Evolutionary conservation across 2,329 filamentous ascomycete genomes (phyloP).

Genomic region (Elsinoe ampelina): DNA sequence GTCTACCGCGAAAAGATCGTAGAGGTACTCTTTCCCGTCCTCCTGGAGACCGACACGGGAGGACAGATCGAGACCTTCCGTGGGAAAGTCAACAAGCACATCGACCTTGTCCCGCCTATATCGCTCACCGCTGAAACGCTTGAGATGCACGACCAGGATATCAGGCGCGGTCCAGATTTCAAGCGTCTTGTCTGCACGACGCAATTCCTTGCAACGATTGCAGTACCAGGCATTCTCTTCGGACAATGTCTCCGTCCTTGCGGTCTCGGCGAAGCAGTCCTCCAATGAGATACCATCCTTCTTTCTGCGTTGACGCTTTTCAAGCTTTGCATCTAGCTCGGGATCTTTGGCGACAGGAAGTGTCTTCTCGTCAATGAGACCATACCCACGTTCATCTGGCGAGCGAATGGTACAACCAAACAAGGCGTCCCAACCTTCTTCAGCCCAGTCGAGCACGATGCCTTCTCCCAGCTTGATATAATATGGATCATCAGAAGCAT

Average conservation of each 20-base stretch:
- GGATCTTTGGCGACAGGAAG: slow-evolving; percentile 45
- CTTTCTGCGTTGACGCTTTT: slow-evolving; percentile 54
- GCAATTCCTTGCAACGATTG: slow-evolving; percentile 86
- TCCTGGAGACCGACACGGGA: slow-evolving; percentile 70
- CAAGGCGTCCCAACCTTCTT: slow-evolving; percentile 58
- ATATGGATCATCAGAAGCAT: slow-evolving; percentile 22
- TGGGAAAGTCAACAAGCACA: slow-evolving; percentile 80
- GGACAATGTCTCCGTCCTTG: slow-evolving; percentile 84
- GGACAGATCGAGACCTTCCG: slow-evolving; percentile 75
- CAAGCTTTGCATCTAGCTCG: slow-evolving; percentile 55
- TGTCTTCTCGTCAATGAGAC: slow-evolving; percentile 49
- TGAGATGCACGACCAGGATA: slow-evolving; percentile 88
- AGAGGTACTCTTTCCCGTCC: slow-evolving; percentile 71
- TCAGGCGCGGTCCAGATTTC: slow-evolving; percentile 96
- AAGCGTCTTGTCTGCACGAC: slow-evolving; percentile 88
- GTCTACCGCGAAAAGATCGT: slow-evolving; percentile 91
- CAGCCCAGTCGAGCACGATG: slow-evolving; percentile 77
- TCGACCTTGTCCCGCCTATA: slow-evolving; percentile 85
- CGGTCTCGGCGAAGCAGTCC: slow-evolving; percentile 89
- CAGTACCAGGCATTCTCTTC: slow-evolving; percentile 98
- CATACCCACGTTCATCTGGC: slow-evolving; percentile 47
- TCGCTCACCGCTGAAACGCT: slow-evolving; percentile 82
- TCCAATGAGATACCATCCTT: slow-evolving; percentile 74
- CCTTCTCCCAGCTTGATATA: slow-evolving; percentile 69
- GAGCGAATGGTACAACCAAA: slow-evolving; percentile 45